These are phyloP conservation scores for Neurospora sp. DNA, from an alignment of 495 filamentous ascomycete species.

Conservation along the genomic window DNA sequence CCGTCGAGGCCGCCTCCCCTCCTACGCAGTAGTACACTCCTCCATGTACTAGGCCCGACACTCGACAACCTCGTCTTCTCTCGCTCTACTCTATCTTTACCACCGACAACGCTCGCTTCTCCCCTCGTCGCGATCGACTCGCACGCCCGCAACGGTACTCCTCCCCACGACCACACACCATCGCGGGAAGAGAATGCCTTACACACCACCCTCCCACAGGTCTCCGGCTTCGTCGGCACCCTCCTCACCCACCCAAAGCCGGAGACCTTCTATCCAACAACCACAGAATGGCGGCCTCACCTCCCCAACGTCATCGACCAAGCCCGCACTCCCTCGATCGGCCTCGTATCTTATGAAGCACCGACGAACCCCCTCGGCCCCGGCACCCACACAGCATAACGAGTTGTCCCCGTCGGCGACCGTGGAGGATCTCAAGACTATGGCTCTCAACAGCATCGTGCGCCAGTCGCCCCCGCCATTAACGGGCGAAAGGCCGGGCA, in stretches of 20 bases:
- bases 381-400: constrained; percentile 22
- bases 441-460: constrained; percentile 42
- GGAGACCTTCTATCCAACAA: constrained; percentile 43
- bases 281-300: constrained; percentile 26
- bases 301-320: constrained; percentile 4
- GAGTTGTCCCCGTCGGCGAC: constrained; percentile 34
- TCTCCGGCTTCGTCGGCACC: constrained; percentile 65
- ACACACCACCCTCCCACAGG: constrained; percentile 77
- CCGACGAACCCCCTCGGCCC: constrained; percentile 32
- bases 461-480: constrained; percentile 72
- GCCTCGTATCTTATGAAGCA: constrained; percentile 61
- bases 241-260: constrained; percentile 51
- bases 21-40: background rate
- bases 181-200: constrained; percentile 56
- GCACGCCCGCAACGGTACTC: background rate
- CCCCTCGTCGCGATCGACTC: constrained; percentile 7
- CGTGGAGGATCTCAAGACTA: constrained; percentile 40
- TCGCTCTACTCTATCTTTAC: background rate
- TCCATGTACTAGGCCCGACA: background rate
- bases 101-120: constrained; percentile 1
- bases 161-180: constrained; percentile 1
- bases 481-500: constrained; percentile 46
- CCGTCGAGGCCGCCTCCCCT: background rate
- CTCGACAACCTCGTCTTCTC: background rate
- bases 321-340: constrained; percentile 57